Evolutionary conservation across 345 rosid species (phyloP).

Genomic region (Eucalyptus lansdowneana): DNA sequence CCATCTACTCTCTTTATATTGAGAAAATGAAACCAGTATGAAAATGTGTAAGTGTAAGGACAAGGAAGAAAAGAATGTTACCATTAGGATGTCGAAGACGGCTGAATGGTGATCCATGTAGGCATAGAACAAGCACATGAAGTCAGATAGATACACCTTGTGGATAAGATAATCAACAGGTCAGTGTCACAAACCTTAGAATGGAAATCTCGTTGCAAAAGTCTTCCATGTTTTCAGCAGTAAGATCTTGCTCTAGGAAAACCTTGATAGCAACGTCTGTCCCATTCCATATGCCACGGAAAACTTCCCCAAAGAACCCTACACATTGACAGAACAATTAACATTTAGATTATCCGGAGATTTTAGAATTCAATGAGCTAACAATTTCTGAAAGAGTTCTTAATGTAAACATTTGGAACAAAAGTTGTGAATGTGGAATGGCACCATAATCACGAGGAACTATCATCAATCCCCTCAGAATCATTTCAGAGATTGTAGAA

Average conservation of each 20-base stretch:
- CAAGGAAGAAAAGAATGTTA: conserved; percentile 17
- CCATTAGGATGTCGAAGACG: conserved; percentile 98
- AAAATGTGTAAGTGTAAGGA: not conserved
- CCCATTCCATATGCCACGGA: conserved; percentile 96
- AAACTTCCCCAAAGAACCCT: conserved; percentile 98
- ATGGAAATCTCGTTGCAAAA: conserved; percentile 98
- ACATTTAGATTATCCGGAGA: not conserved
- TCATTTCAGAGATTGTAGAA: not conserved
- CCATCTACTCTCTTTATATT: not conserved
- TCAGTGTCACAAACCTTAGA: conserved; percentile 45
- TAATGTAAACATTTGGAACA: not conserved
- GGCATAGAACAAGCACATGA: not conserved
- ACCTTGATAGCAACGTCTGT: conserved; percentile 96
- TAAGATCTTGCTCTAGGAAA: conserved; percentile 93
- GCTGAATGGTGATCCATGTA: conserved; percentile 34
- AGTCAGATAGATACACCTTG: not conserved
- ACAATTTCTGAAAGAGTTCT: not conserved
- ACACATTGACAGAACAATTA: not conserved
- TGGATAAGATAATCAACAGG: not conserved
- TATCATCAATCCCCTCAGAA: not conserved
- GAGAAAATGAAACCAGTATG: not conserved
- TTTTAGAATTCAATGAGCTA: not conserved
- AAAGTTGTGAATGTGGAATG: not conserved
- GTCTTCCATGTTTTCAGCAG: conserved; percentile 95
- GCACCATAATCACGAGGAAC: not conserved